These are phyloP conservation scores for Uncinocarpus reesii DNA, from an alignment of 2,329 filamentous ascomycete species.

Conservation along the genomic window DNA sequence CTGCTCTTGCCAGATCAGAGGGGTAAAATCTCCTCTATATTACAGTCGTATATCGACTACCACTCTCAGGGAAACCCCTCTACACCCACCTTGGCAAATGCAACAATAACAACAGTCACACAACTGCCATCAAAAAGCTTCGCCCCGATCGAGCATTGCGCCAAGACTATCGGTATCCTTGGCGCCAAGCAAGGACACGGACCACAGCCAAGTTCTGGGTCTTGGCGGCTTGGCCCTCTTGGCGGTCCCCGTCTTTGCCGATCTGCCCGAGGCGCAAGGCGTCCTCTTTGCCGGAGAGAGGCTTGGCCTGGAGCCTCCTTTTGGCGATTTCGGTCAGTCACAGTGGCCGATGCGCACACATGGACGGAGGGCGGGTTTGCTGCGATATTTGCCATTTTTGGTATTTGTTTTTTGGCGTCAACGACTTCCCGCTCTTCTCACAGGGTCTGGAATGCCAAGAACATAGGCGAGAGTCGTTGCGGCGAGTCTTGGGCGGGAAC, in stretches of 20 bases:
- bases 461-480: constrained; percentile 1
- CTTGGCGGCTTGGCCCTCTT: constrained; percentile 8
- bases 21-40: not conserved
- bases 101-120: not conserved
- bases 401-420: no score
- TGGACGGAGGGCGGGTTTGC: not conserved
- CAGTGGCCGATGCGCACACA: not conserved
- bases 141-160: not conserved
- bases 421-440: no score
- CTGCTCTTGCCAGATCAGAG: not conserved
- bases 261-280: not conserved
- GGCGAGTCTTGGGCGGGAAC: not conserved
- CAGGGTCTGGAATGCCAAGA: constrained; percentile 2
- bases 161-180: not conserved
- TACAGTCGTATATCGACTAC: no score
- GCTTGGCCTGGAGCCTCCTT: constrained; percentile 8
- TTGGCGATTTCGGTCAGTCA: no score
- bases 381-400: no score
- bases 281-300: not conserved
- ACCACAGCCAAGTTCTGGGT: constrained; percentile 8
- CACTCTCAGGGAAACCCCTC: not conserved
- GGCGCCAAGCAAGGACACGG: constrained; percentile 7
- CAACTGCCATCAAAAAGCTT: not conserved
- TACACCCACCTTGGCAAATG: constrained; percentile 5
- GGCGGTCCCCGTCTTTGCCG: constrained; percentile 1